Evolutionary conservation across 129 eudicot species (phyloP).

Genomic region (Escallonia herrerae): DNA sequence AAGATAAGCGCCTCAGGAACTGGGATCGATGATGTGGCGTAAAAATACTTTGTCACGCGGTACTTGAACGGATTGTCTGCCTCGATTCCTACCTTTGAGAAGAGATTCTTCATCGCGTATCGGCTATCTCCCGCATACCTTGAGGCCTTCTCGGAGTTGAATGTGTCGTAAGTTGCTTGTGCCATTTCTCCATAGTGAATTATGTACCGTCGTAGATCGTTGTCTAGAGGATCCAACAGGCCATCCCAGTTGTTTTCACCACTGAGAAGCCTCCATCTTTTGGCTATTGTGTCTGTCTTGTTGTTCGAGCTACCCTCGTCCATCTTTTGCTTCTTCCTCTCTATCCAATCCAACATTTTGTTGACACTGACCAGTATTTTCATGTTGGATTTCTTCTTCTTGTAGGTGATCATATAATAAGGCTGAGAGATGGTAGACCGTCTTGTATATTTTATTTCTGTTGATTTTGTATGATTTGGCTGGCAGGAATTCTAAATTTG

Average conservation of each 20-base stretch:
- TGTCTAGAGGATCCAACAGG: conserved; percentile 60
- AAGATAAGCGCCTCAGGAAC: conserved; percentile 68
- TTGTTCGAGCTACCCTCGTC: not conserved
- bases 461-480: no score
- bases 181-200: conserved; percentile 78
- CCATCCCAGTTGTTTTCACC: conserved; percentile 57
- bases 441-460: no score
- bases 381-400: not conserved
- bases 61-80: conserved; percentile 55
- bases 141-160: conserved; percentile 48
- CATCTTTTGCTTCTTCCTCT: not conserved
- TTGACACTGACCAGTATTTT: not conserved
- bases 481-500: no score
- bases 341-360: not conserved
- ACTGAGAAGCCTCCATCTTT: conserved; percentile 64
- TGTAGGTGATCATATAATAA: not conserved
- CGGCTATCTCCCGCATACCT: conserved; percentile 56
- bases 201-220: conserved; percentile 64
- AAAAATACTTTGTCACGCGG: conserved; percentile 59
- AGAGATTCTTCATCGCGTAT: conserved; percentile 29
- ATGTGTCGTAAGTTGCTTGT: conserved; percentile 59
- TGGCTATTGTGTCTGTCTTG: conserved; percentile 25
- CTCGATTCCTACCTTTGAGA: conserved; percentile 42
- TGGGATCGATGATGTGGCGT: conserved; percentile 45
- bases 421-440: not conserved